Base-by-base conservation (phyloP, 2,329 filamentous ascomycete genomes). In the Phialocephala sp. region DNA sequence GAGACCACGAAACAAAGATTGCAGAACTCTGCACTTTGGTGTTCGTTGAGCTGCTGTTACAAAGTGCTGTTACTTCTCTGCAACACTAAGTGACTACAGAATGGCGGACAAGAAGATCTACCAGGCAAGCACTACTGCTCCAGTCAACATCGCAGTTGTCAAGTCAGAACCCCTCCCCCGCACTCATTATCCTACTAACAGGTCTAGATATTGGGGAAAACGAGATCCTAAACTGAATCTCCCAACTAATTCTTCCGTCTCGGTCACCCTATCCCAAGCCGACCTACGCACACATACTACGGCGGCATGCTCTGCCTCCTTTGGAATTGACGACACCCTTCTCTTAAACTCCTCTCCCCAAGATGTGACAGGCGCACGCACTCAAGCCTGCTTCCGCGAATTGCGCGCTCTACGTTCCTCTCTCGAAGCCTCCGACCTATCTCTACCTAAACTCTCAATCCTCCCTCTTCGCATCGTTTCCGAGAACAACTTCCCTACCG, bases 401-500 rank as follows among this genome's bases (percentile, higher is more conserved):
- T 87, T 99, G 59, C 91, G 94, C 65, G 79, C 88, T 60, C 88
- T 95, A 55, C 91, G 95, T 68, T 84, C 88, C 60, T 83, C 87
- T 27, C 84, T 98, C 74, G 95, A 99, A 80, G 82, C 83, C 41
- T 79, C 84, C 67, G 83, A 97, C 77, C 73, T 88, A 0, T 88
- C 87, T 24, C 85, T 97, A n/a, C 93, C 94, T 52, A 92, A 91
- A 79, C 88, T 99, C 64, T 91, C 93, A 12, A 77, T 84, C 60
- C 84, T 91, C 74, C 88, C 91, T 39, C 87, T 99, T 68, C 91
- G 90, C 73, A 90, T 99, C 71, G 93, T 97, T 64, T 95, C 92
- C 64, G 91, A 95, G 82, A 99, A 99, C 86, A 99, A 99, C 85
- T 99, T 99, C 85, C 95, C 95, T 69, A 99, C 95, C 2, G 95